Percentiles rank a stretch among this genome's conserved stretches.
Evolutionary conservation across 306 rosid species (phyloP).

Genomic region (Cercis canadensis): DNA sequence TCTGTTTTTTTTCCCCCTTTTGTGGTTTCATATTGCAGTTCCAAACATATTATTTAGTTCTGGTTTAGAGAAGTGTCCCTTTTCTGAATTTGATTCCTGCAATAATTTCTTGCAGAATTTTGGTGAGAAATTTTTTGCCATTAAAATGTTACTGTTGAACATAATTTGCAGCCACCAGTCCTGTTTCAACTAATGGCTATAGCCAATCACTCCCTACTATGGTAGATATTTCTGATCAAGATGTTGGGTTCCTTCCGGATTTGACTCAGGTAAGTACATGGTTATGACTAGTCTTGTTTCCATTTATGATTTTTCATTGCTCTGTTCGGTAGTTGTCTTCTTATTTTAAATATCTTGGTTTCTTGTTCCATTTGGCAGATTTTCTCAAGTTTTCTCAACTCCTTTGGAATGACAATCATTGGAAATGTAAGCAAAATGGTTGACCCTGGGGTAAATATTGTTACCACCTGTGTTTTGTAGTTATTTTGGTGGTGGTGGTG

Average conservation of each 20-base stretch:
- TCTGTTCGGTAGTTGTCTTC: too few relatives aligned
- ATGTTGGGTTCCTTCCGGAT: not conserved
- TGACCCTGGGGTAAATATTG: not conserved
- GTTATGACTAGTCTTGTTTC: not conserved
- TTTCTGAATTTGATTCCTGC: too few relatives aligned
- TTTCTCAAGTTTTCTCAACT: not conserved
- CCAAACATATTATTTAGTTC: too few relatives aligned
- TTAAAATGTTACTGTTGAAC: not conserved
- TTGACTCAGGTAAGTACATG: not conserved
- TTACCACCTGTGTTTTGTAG: too few relatives aligned
- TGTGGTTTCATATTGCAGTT: too few relatives aligned
- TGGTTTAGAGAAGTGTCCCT: too few relatives aligned
- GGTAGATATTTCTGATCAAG: not conserved
- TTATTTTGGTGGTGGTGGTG: too few relatives aligned
- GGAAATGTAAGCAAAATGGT: not conserved
- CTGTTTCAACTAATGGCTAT: not conserved
- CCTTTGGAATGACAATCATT: not conserved
- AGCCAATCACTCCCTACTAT: not conserved
- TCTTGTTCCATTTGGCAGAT: not conserved
- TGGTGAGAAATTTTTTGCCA: too few relatives aligned
- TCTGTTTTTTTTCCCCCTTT: too few relatives aligned
- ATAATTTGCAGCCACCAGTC: not conserved
- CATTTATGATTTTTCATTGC: not conserved
- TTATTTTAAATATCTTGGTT: not conserved
- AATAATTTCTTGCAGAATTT: too few relatives aligned